Base-by-base conservation (phyloP, 345 rosid genomes). In the Raphanus raphanistrum region DNA sequence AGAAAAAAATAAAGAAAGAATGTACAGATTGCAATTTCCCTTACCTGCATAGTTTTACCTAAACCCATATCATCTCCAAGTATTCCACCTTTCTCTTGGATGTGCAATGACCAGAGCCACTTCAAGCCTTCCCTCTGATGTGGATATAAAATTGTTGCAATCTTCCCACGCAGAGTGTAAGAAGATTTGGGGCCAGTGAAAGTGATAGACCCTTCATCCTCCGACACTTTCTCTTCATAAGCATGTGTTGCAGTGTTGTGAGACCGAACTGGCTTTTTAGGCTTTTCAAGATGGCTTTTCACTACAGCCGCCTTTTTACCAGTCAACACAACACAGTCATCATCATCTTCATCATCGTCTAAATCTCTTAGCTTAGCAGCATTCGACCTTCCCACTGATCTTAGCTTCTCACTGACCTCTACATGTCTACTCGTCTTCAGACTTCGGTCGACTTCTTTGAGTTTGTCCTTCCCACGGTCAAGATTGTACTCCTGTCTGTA, bases 11-110 rank as follows among this genome's bases (percentile, higher is more conserved):
- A 66, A 2, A 74, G 29, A n/a, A 26, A 61, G 62, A 26, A 35
- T 70, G 33, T 5, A 66, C 7, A 35, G 10, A 38, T 38, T 25
- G 60, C 27, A 11, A 65, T 70, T 29, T 64, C 60, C 55, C 66
- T 81, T 81, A 91, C 99, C 94, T 95, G 99, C 99, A 95, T 95
- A n/a, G 99, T 95, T 85, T 95, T 95, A 63, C 99, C 99, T 77
- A 95, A 84, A 41, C 99, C 99, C 99, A 95, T 92, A 74, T 95
- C 99, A 70, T 95, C 99, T 13, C 99, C 98, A 81, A 95, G 84
- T 58, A 95, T 92, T 79, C 99, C 99, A 74, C 99, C 99, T 83
- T 92, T 95, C 27, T 85, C 92, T 81, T 85, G 92, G 69, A 87
- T 88, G 70, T 92, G 98, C 80, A 95, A 84, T 52, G 96, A 88